phyloP scores from a whole-genome alignment of 257 asterid genomes.

The Plectranthus barbatus region DNA sequence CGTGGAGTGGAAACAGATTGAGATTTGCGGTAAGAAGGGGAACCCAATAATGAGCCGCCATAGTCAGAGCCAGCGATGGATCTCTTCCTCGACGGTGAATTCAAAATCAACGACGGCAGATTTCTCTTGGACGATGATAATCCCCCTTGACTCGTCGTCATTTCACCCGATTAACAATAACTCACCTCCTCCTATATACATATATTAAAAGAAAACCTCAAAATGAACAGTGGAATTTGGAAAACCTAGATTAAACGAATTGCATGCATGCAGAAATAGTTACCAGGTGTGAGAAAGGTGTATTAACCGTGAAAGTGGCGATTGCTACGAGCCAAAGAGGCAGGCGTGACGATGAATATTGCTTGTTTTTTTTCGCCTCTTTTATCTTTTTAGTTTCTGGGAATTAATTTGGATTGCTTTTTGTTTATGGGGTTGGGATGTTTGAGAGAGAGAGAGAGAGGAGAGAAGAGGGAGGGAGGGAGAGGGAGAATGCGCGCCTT shows the following conservation, averaged over 20 bases:
- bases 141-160: conserved; percentile 70
- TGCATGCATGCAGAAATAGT: conserved; percentile 7
- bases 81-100: conserved; percentile 44
- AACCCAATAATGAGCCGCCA: conserved; percentile 24
- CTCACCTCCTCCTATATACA: conserved; percentile 26
- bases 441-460: conserved; percentile 12
- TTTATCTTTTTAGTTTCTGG: background rate
- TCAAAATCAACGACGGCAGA: conserved; percentile 32
- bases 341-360: background rate
- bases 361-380: background rate
- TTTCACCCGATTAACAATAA: conserved; percentile 32
- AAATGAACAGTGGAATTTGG: background rate
- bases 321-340: conserved; percentile 24
- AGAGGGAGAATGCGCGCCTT: conserved; percentile 7
- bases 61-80: conserved; percentile 18
- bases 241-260: background rate
- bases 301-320: conserved; percentile 30
- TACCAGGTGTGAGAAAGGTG: conserved; percentile 26
- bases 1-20: conserved; percentile 54
- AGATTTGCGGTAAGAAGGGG: conserved; percentile 42
- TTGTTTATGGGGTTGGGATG: conserved; percentile 6
- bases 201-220: background rate
- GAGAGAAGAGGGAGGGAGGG: conserved; percentile 9
- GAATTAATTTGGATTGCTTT: conserved; percentile 4
- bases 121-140: conserved; percentile 59